These are phyloP conservation scores for Xylaria scruposa DNA, from an alignment of 495 filamentous ascomycete species.

Conservation along the genomic window DNA sequence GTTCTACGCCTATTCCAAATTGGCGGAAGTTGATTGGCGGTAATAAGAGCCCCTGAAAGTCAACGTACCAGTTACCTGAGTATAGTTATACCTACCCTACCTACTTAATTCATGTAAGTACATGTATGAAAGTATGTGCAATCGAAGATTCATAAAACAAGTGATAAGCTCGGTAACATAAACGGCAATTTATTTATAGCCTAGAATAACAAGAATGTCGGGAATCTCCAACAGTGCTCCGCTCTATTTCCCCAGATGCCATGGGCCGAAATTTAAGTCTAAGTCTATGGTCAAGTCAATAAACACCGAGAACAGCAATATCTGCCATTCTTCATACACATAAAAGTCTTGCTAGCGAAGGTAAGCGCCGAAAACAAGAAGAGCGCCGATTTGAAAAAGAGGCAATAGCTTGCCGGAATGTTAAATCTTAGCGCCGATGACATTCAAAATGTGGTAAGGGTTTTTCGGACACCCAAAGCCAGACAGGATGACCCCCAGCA, in stretches of 20 bases:
- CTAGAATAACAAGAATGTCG: neutral
- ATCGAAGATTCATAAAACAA: neutral
- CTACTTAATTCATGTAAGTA: too few species aligned
- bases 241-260: neutral
- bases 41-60: neutral
- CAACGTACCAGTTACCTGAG: too few species aligned
- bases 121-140: neutral
- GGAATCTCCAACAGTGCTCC: neutral
- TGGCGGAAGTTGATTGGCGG: neutral
- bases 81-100: too few species aligned
- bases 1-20: neutral
- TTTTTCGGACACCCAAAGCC: neutral
- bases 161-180: neutral
- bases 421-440: neutral
- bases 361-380: neutral
- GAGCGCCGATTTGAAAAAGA: neutral
- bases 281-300: neutral
- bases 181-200: neutral
- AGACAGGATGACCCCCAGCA: neutral
- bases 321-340: neutral
- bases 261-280: neutral
- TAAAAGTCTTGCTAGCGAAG: neutral
- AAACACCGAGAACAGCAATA: neutral
- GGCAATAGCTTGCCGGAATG: neutral
- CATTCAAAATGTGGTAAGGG: neutral